Conservation (phyloP, 306 rosid species). For the Crataegus laevigata region DNA sequence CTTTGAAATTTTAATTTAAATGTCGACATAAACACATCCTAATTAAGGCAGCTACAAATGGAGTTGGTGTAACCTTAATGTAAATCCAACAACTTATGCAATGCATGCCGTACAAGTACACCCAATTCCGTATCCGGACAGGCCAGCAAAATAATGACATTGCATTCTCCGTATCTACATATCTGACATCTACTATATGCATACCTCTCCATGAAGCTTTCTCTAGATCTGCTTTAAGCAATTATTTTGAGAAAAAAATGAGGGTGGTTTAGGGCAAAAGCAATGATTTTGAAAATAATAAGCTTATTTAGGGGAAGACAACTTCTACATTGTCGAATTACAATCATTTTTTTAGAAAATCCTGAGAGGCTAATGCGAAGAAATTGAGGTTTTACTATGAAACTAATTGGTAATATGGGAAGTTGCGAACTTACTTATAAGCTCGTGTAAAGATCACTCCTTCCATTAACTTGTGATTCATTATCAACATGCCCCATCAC, state of each 20-base stretch:
- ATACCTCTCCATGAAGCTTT: background rate
- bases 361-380: background rate
- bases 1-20: background rate
- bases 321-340: background rate
- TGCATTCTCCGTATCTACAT: background rate
- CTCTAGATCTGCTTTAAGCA: background rate
- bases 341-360: background rate
- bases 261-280: background rate
- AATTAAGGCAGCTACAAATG: background rate
- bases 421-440: no score
- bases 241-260: background rate
- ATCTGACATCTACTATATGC: background rate
- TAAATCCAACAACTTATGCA: background rate
- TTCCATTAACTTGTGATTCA: no score
- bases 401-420: no score
- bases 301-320: background rate
- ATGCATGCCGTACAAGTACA: background rate
- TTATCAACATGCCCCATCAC: no score
- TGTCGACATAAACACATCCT: background rate
- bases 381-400: no score
- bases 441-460: fast-evolving
- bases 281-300: background rate
- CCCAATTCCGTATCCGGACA: background rate
- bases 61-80: slow-evolving; percentile 17
- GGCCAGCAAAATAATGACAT: background rate